Percentiles rank a stretch among this genome's conserved stretches.
Conservation (phyloP, 805 yeast genomes). For the Pichia kluyveri region DNA sequence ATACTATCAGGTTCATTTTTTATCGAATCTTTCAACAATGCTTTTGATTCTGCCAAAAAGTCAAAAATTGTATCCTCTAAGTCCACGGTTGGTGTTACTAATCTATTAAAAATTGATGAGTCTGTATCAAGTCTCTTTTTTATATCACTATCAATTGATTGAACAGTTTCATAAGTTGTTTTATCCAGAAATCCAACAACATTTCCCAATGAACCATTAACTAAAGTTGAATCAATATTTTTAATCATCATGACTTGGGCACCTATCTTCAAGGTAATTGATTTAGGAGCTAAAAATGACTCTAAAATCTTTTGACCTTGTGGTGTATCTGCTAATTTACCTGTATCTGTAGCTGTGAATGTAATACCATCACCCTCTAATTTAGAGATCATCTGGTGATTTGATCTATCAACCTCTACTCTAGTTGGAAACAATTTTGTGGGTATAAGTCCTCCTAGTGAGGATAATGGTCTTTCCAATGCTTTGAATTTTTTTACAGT, state of each 20-base stretch:
- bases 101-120: too few relatives aligned
- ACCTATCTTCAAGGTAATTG: slow-evolving; percentile 49
- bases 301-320: slow-evolving; percentile 37
- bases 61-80: slow-evolving; percentile 5
- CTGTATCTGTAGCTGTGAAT: slow-evolving; percentile 49
- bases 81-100: neutral
- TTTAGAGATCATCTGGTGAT: slow-evolving; percentile 36
- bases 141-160: slow-evolving; percentile 12
- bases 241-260: slow-evolving; percentile 82
- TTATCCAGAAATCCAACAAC: slow-evolving; percentile 41
- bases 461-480: slow-evolving; percentile 41
- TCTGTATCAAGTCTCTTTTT: slow-evolving; percentile 2
- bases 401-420: slow-evolving; percentile 62
- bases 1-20: neutral
- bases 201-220: slow-evolving; percentile 70
- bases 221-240: slow-evolving; percentile 62
- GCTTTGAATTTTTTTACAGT: slow-evolving; percentile 42
- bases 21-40: neutral
- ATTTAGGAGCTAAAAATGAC: slow-evolving; percentile 55
- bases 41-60: slow-evolving; percentile 1
- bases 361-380: slow-evolving; percentile 36
- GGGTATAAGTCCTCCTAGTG: slow-evolving; percentile 54
- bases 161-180: slow-evolving; percentile 29
- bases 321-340: slow-evolving; percentile 32
- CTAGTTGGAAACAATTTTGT: slow-evolving; percentile 72